phyloP scores from a whole-genome alignment of 345 rosid species.

The Aquilaria sinensis region DNA sequence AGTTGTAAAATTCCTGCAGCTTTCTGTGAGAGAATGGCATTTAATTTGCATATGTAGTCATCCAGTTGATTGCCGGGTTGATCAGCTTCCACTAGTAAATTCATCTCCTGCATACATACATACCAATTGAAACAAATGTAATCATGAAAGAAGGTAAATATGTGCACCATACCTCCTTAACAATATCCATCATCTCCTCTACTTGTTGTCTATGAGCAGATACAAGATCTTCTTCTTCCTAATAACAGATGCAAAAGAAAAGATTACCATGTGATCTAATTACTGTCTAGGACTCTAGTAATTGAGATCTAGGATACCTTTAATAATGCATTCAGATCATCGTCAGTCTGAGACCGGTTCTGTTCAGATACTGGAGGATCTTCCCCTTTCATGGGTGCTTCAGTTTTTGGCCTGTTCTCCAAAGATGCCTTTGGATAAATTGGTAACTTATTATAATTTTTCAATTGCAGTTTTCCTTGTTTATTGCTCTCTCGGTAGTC shows the following conservation, averaged over 20 bases:
- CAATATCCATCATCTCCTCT: slow-evolving; percentile 46
- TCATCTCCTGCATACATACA: slow-evolving; percentile 47
- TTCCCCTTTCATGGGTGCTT: slow-evolving; percentile 15
- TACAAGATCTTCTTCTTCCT: slow-evolving; percentile 65
- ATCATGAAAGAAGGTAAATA: neutral
- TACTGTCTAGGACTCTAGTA: too few species aligned
- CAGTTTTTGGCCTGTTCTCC: slow-evolving; percentile 20
- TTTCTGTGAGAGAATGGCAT: slow-evolving; percentile 48
- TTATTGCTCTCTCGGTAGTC: slow-evolving; percentile 19
- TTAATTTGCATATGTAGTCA: slow-evolving; percentile 42
- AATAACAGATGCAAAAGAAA: slow-evolving; percentile 5
- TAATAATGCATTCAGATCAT: slow-evolving; percentile 42
- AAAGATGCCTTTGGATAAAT: slow-evolving; percentile 19
- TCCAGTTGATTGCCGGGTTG: slow-evolving; percentile 58
- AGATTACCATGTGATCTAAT: too few species aligned
- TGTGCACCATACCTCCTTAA: slow-evolving; percentile 35
- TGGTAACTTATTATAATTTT: slow-evolving; percentile 17
- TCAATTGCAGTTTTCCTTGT: slow-evolving; percentile 24
- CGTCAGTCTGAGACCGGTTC: slow-evolving; percentile 26
- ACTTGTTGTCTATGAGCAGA: slow-evolving; percentile 49
- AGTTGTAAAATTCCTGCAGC: slow-evolving; percentile 54
- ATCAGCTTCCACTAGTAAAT: slow-evolving; percentile 50
- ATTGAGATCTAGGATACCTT: slow-evolving; percentile 22
- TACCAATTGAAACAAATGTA: slow-evolving; percentile 5
- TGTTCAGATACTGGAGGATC: slow-evolving; percentile 16